Evolutionary conservation across 1,284 basidiomycete genomes (phyloP).

Genomic region (Coniophora puteana): DNA sequence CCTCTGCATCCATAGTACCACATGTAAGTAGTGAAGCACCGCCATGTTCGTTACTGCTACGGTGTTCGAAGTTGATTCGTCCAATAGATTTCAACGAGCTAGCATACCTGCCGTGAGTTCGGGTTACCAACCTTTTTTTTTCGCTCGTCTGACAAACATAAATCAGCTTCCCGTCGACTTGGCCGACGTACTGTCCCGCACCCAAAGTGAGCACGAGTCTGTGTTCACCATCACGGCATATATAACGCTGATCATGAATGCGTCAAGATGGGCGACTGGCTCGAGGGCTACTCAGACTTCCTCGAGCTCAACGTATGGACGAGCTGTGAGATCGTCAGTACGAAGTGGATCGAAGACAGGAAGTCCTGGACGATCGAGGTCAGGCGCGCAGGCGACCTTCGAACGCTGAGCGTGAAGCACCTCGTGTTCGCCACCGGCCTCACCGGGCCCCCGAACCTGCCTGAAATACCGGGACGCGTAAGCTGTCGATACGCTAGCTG

Average conservation of each 20-base stretch:
- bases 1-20: slow-evolving; percentile 19
- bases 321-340: slow-evolving; percentile 33
- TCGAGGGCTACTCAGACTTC: slow-evolving; percentile 49
- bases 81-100: slow-evolving; percentile 17
- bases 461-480: slow-evolving; percentile 22
- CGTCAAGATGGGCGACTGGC: slow-evolving; percentile 50
- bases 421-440: slow-evolving; percentile 37
- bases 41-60: not conserved
- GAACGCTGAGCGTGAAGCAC: slow-evolving; percentile 28
- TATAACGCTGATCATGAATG: not conserved
- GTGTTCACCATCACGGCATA: not conserved
- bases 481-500: not conserved
- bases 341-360: slow-evolving; percentile 27
- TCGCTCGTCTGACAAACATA: not conserved
- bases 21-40: slow-evolving; percentile 21
- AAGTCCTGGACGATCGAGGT: slow-evolving; percentile 32
- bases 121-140: not conserved
- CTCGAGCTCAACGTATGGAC: slow-evolving; percentile 58
- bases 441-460: slow-evolving; percentile 31
- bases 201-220: slow-evolving; percentile 21
- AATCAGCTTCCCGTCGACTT: slow-evolving; percentile 31
- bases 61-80: not conserved
- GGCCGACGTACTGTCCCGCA: slow-evolving; percentile 33
- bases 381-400: slow-evolving; percentile 16
- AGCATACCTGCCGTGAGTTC: slow-evolving; percentile 21